A percentile compares a stretch with the other conserved stretches of the same genome.
Evolutionary conservation across 2,329 filamentous ascomycete species (phyloP).

Genomic region (Decorospora gaudefroyi): DNA sequence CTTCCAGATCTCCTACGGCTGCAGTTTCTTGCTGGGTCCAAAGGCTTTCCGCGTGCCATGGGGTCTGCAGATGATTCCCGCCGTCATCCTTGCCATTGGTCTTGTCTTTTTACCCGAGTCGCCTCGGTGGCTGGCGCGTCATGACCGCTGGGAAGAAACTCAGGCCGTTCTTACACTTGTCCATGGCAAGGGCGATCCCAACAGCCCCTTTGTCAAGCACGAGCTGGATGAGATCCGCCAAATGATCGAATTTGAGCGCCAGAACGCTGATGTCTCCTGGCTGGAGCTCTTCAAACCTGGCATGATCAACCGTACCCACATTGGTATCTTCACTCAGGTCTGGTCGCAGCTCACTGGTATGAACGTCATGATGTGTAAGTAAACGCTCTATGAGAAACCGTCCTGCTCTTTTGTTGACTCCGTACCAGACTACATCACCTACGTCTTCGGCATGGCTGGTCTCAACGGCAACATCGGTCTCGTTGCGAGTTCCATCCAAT

Average conservation of each 20-base stretch:
- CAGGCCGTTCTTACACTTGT: constrained; percentile 50
- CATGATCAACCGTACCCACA: constrained; percentile 75
- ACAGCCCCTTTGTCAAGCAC: constrained; percentile 66
- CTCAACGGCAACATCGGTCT: constrained; percentile 63
- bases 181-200: constrained; percentile 62
- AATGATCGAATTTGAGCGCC: constrained; percentile 72
- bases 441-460: constrained; percentile 74
- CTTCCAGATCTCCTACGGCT: constrained; percentile 47
- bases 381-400: constrained; percentile 7
- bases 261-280: constrained; percentile 70
- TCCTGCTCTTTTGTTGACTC: too few species aligned
- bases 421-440: constrained; percentile 47
- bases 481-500: constrained; percentile 70
- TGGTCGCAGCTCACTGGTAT: constrained; percentile 78
- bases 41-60: constrained; percentile 47
- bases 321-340: constrained; percentile 74
- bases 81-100: constrained; percentile 50
- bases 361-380: constrained; percentile 67
- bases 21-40: constrained; percentile 39
- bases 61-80: constrained; percentile 48
- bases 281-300: constrained; percentile 71
- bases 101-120: constrained; percentile 57
- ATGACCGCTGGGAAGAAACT: constrained; percentile 54
- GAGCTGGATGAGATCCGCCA: constrained; percentile 75
- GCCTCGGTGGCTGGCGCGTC: constrained; percentile 53